Evolutionary conservation across 1,284 basidiomycete species (phyloP).

Genomic region (Omphalotus olearius): DNA sequence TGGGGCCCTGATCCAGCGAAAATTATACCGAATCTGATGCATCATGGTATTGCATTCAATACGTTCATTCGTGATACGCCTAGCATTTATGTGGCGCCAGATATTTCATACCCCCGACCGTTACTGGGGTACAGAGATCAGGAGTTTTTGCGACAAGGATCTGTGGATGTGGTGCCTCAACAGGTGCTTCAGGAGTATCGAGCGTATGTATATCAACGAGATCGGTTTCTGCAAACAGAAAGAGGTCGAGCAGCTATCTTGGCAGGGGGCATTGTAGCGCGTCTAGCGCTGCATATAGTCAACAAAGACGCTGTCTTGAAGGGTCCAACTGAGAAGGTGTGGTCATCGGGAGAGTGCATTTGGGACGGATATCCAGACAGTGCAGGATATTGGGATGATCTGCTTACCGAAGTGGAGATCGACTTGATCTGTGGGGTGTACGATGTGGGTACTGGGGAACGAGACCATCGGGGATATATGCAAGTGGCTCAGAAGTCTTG

Average conservation of each 20-base stretch:
- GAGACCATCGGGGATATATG: conserved; percentile 1
- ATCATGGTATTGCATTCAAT: conserved; percentile 6
- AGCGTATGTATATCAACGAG: conserved; percentile 4
- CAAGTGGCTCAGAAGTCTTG: conserved; percentile 21
- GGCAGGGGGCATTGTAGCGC: conserved; percentile 11
- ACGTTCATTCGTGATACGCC: not conserved
- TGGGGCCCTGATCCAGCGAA: conserved; percentile 9
- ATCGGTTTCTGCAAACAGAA: conserved; percentile 3
- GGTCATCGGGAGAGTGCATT: not conserved
- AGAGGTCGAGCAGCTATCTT: conserved; percentile 11
- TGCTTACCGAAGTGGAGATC: conserved; percentile 20
- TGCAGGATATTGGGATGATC: conserved; percentile 20
- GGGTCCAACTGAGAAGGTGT: conserved; percentile 4
- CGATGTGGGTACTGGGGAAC: conserved; percentile 18
- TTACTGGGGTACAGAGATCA: too few relatives aligned
- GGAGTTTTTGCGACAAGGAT: not conserved
- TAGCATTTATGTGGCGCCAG: too few relatives aligned
- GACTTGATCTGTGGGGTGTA: conserved; percentile 25
- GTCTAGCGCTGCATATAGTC: conserved; percentile 8
- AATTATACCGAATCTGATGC: not conserved
- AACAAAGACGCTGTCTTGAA: conserved; percentile 4
- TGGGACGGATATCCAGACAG: not conserved
- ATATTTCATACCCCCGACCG: not conserved
- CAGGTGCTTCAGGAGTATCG: not conserved
- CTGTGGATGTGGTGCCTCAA: not conserved